Evolutionary conservation across 352 stramenopile species (phyloP), one percentile per base, ranked within the genome.

Genomic region (Phytophthora vignae): DNA sequence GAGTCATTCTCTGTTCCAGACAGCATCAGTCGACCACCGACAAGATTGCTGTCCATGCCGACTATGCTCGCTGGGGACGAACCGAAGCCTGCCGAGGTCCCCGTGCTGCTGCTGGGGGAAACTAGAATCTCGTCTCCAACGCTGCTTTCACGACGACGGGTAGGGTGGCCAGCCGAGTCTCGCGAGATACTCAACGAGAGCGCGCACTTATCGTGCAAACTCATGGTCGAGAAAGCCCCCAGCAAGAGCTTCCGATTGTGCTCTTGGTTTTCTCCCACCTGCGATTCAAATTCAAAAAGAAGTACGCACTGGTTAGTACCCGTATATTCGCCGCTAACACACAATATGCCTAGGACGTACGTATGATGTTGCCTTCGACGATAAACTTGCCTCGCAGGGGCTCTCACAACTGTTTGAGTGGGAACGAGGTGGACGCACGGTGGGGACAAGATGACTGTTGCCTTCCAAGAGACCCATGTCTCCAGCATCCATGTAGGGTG

Each of bases 161-260:
- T 61, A 60, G 63, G 64, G 19, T 80, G 62, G 15, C 67, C 60
- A 21, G 40, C 67, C 27, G 67, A 71, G 40, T 94, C 87, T 52
- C 88, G 75, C n/a, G 85, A 93, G 22, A 94, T 92, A 54, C 86
- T 91, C 21, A 96, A 70, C 9, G 90, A 94, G 15, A 96, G 67
- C 0, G 90, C 90, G 31, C 90, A 96, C 64, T 96, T 96, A 72
- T 96, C 90, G 44, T 95, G 90, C 49, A 96, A 77, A 77, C 90
- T 96, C 90, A 96, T 95, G 0, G 87, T 94, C 9, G 90, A 96
- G 67, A 96, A 96, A 3, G 90, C 90, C 2, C 88, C 88, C 36
- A 96, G 78, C 3, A 96, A 54, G 17, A 96, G 71, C 60, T 96
- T 95, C 10, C 90, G 83, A 63, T 96, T 96, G 71, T 95, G 83